These are phyloP conservation scores for Leucosporidium scottii DNA, from an alignment of 768 basidiomycete genomes.

Conservation along the genomic window DNA sequence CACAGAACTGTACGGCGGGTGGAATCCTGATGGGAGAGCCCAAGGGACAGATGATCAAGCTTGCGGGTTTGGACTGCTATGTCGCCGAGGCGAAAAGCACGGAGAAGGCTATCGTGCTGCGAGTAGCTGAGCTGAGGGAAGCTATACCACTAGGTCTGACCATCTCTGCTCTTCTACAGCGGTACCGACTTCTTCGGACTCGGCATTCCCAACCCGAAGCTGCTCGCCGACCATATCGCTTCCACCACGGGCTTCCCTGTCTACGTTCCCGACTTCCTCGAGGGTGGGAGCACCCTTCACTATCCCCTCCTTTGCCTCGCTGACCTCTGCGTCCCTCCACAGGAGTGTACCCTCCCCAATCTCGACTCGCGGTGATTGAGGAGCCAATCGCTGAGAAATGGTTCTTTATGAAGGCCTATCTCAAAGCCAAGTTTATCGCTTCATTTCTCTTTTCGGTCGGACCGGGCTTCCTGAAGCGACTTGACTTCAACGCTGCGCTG, in stretches of 20 bases:
- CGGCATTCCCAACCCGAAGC: conserved; percentile 3
- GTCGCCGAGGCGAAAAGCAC: not conserved
- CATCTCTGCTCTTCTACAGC: not conserved
- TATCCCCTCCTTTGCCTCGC: no score
- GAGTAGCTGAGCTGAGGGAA: not conserved
- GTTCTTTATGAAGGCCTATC: not conserved
- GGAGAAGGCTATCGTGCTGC: conserved; percentile 1
- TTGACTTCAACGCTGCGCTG: not conserved
- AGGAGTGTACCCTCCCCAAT: not conserved
- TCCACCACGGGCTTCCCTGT: not conserved
- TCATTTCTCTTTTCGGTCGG: not conserved
- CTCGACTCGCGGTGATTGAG: not conserved
- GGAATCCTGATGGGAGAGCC: not conserved
- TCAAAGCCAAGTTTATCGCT: not conserved
- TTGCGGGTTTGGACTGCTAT: not conserved
- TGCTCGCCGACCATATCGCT: conserved; percentile 12
- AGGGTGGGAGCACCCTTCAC: no score
- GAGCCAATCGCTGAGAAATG: not conserved
- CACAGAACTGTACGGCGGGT: not conserved
- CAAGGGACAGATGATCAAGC: not conserved
- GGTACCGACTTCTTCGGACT: conserved; percentile 10
- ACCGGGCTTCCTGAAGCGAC: no score
- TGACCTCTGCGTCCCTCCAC: fast-evolving
- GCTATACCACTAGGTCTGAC: not conserved
- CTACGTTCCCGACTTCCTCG: conserved; percentile 8